A percentile compares a stretch with the other conserved stretches of the same genome.
These are phyloP conservation scores for Coniochaeta hoffmannii DNA, from an alignment of 2,329 filamentous ascomycete species.

Conservation along the genomic window DNA sequence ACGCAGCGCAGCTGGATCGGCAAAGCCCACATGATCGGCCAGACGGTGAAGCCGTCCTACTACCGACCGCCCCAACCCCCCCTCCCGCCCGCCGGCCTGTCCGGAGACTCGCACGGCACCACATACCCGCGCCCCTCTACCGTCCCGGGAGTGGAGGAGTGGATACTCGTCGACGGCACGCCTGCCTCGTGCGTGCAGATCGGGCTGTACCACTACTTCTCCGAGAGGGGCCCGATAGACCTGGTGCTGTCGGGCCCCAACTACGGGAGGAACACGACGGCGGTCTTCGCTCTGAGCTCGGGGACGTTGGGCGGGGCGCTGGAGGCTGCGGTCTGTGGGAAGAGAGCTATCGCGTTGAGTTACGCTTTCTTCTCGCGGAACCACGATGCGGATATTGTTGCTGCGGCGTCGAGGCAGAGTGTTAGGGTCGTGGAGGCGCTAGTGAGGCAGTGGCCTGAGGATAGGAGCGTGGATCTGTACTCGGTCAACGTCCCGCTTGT, in stretches of 20 bases:
- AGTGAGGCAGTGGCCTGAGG: slow-evolving; percentile 62
- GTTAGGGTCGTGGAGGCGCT: slow-evolving; percentile 75
- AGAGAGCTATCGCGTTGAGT: slow-evolving; percentile 70
- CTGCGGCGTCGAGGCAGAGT: slow-evolving; percentile 65
- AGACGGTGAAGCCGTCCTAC: slow-evolving; percentile 77
- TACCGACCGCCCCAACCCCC: slow-evolving; percentile 52
- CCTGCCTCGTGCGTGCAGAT: slow-evolving; percentile 78
- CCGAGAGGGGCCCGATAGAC: slow-evolving; percentile 63
- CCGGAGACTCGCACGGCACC: slow-evolving; percentile 53
- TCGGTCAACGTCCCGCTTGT: slow-evolving; percentile 84
- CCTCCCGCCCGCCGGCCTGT: slow-evolving; percentile 26
- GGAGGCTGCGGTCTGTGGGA: slow-evolving; percentile 66
- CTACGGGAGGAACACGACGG: slow-evolving; percentile 75
- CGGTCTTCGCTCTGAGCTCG: slow-evolving; percentile 69
- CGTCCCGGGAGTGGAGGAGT: slow-evolving; percentile 56
- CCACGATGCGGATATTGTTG: slow-evolving; percentile 76
- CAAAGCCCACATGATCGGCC: slow-evolving; percentile 93
- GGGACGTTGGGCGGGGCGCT: slow-evolving; percentile 72
- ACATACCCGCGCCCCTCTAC: slow-evolving; percentile 49
- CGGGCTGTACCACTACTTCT: slow-evolving; percentile 72
- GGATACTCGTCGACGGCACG: slow-evolving; percentile 75
- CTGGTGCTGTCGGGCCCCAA: slow-evolving; percentile 75
- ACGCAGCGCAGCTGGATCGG: slow-evolving; percentile 96
- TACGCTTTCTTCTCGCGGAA: slow-evolving; percentile 86
- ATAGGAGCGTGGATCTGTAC: slow-evolving; percentile 70